These are phyloP conservation scores for Symbiodinium pilosum DNA, from an alignment of 73 alveolate species.

Conservation along the genomic window DNA sequence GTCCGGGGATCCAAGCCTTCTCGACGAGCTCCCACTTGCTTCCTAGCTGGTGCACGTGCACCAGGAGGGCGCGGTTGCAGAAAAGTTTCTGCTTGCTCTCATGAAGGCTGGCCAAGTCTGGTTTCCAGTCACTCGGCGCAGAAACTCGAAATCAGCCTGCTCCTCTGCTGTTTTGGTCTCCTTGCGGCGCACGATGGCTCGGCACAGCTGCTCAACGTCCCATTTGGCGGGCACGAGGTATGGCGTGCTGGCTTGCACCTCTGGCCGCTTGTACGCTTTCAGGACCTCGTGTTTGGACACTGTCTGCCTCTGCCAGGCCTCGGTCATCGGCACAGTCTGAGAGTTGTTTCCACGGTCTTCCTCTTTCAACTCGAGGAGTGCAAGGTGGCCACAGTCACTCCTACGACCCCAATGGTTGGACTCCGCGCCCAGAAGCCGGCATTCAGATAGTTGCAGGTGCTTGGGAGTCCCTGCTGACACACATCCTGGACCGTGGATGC, in stretches of 20 bases:
- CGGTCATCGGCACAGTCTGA: not conserved
- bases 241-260: not conserved
- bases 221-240: not conserved
- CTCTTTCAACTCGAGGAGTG: no score
- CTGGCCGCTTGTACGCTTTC: not conserved
- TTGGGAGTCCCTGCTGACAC: not conserved
- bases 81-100: not conserved
- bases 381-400: no score
- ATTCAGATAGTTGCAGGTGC: not conserved
- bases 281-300: not conserved
- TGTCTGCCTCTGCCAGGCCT: conserved; percentile 1
- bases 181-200: not conserved
- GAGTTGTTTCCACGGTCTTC: not conserved
- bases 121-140: not conserved
- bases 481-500: not conserved
- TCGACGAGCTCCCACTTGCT: not conserved
- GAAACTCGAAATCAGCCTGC: not conserved
- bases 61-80: not conserved
- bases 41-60: not conserved
- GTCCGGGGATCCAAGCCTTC: not conserved
- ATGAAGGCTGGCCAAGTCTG: not conserved
- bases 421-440: not conserved
- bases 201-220: not conserved
- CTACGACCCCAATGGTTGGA: no score
- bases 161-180: not conserved